phyloP scores from a whole-genome alignment of 768 basidiomycete genomes.

The Phlebiopsis gigantea region DNA sequence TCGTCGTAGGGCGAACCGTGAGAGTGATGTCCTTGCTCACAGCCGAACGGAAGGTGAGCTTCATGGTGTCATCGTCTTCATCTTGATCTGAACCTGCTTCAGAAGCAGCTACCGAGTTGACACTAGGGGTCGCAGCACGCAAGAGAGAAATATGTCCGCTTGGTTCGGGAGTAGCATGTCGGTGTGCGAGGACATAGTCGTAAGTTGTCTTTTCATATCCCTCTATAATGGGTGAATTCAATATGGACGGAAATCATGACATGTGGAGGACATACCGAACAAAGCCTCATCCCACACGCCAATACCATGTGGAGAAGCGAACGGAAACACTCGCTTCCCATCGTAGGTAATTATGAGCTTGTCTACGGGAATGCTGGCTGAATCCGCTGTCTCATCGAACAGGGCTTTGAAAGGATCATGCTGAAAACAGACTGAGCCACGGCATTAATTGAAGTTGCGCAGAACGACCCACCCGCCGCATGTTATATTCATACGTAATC shows the following conservation, averaged over 20 bases:
- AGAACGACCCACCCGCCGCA: slow-evolving; percentile 12
- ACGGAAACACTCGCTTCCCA: slow-evolving; percentile 61
- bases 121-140: slow-evolving; percentile 20
- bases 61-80: slow-evolving; percentile 49
- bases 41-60: slow-evolving; percentile 58
- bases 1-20: slow-evolving; percentile 70
- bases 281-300: slow-evolving; percentile 65
- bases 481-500: slow-evolving; percentile 57
- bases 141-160: not conserved
- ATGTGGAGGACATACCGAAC: slow-evolving; percentile 39
- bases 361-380: slow-evolving; percentile 43
- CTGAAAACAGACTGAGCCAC: too few species aligned
- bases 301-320: slow-evolving; percentile 60
- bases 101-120: slow-evolving; percentile 17
- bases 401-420: slow-evolving; percentile 58
- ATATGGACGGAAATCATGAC: not conserved
- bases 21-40: slow-evolving; percentile 53
- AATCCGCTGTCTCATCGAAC: slow-evolving; percentile 63
- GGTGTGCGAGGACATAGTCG: slow-evolving; percentile 52
- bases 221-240: slow-evolving; percentile 33
- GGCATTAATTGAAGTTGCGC: too few species aligned
- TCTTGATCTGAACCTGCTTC: slow-evolving; percentile 25
- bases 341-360: slow-evolving; percentile 58
- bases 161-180: slow-evolving; percentile 10
- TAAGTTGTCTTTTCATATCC: slow-evolving; percentile 61